Base-by-base conservation (phyloP, 805 yeast genomes). In the Zygotorulaspora danielsina region DNA sequence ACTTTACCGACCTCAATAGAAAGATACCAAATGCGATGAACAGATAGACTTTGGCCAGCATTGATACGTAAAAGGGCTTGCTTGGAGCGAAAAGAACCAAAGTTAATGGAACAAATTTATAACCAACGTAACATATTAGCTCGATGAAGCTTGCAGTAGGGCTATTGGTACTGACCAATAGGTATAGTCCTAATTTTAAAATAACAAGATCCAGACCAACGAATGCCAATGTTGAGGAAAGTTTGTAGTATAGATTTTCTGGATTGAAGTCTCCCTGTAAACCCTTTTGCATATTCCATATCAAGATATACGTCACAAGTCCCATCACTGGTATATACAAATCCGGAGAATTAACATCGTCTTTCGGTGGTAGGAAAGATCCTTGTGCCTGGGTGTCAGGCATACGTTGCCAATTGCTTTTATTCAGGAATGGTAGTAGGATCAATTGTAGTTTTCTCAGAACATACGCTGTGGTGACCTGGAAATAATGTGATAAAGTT, bases 281-380 rank as follows among this genome's bases (percentile, higher is more conserved):
- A 8, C 98, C 99, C 42, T 85, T 84, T 48, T 84, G 73, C 16
- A 84, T 73, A 2, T 96, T 90, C 75, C 90, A 79, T 25, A 86
- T 71, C 44, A 93, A 67, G 36, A 90, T 81, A 56, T 89, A 89
- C 0, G 97, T 87, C 35, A 87, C 76, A 53, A 84, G 76, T 1
- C 96, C 85, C 97, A 94, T 93, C 45, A 85, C 45, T 5, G 99
- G 99, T 39, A 93, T 85, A 63, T 93, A 93, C 69, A 93, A 73
- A 61, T 93, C 99, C 2, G 98, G 98, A 0, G 97, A 94, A 56
- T 94, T 93, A 42, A 82, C 72, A 59, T 93, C 98, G 45, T 84
- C 85, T 32, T 75, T 65, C 11, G 99, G 96, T 8, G 85, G 78
- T 2, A 86, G 38, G 36, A 54, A 60, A 3, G 44, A 26, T 18